phyloP scores from a whole-genome alignment of 2,329 filamentous ascomycete genomes.

The Cercospora zeae-maydis region DNA sequence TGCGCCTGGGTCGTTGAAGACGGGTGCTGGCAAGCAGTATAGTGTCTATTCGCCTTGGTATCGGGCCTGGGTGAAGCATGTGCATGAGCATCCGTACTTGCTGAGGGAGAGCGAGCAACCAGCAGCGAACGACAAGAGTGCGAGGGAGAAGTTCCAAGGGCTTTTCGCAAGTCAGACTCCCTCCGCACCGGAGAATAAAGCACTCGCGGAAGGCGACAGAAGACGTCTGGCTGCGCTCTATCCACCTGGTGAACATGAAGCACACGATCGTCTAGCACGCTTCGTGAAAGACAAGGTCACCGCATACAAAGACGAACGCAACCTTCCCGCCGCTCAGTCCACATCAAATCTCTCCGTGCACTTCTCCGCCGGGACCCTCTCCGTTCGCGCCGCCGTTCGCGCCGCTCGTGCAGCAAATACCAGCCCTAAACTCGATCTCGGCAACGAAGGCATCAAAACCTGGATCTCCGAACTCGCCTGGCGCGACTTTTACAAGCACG shows the following conservation, averaged over 20 bases:
- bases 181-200: constrained; percentile 60
- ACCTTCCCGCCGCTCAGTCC: constrained; percentile 59
- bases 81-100: constrained; percentile 66
- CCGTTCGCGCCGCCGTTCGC: constrained; percentile 63
- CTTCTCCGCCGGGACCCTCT: constrained; percentile 64
- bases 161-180: constrained; percentile 63
- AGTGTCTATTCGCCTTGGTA: constrained; percentile 84
- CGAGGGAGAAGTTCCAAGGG: constrained; percentile 48
- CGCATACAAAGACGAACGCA: constrained; percentile 62
- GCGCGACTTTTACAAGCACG: constrained; percentile 85
- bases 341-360: constrained; percentile 72
- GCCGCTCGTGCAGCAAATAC: constrained; percentile 61
- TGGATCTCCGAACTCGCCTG: constrained; percentile 85
- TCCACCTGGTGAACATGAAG: constrained; percentile 74
- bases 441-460: constrained; percentile 60
- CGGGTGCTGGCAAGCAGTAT: constrained; percentile 71
- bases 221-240: constrained; percentile 59
- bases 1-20: constrained; percentile 64
- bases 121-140: constrained; percentile 50
- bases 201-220: constrained; percentile 56
- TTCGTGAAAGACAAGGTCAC: constrained; percentile 65
- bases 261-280: constrained; percentile 57
- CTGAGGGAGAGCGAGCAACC: constrained; percentile 61
- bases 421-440: constrained; percentile 61
- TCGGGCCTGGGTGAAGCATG: constrained; percentile 67